Evolutionary conservation across 179 eudicot genomes (phyloP).

Genomic region (Beta corolliflora): DNA sequence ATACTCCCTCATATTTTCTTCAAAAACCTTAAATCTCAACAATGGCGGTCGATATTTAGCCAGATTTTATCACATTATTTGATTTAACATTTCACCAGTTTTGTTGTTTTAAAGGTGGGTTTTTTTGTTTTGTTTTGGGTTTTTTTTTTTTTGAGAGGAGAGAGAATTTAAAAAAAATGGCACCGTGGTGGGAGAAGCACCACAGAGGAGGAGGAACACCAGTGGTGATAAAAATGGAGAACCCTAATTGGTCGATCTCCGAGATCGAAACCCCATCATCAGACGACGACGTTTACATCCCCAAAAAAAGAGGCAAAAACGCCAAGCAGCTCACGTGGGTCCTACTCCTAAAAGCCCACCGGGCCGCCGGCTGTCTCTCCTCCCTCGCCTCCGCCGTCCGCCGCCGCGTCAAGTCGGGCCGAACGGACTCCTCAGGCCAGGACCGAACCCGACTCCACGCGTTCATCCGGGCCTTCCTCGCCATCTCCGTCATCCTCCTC

Average conservation of each 20-base stretch:
- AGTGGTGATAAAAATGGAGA: conserved; percentile 91
- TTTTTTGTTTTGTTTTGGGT: too few species aligned
- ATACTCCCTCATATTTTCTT: neutral
- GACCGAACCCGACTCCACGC: conserved; percentile 13
- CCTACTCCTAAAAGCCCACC: conserved; percentile 84
- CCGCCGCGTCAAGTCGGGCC: conserved; percentile 69
- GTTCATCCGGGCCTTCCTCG: conserved; percentile 47
- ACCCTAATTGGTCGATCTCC: conserved; percentile 90
- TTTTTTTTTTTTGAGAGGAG: too few species aligned
- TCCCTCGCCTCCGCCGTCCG: conserved; percentile 65
- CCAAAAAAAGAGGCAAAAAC: conserved; percentile 45
- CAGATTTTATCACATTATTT: neutral
- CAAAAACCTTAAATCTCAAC: neutral
- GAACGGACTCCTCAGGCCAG: conserved; percentile 47
- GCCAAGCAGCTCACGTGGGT: conserved; percentile 98
- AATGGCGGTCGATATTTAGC: neutral
- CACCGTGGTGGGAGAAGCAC: conserved; percentile 62
- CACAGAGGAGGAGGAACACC: conserved; percentile 73
- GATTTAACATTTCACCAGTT: neutral
- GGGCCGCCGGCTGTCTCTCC: conserved; percentile 83
- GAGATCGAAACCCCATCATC: conserved; percentile 61
- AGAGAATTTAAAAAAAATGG: conserved; percentile 31
- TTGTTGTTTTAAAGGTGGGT: neutral
- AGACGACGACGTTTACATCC: conserved; percentile 33
- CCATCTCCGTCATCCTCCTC: conserved; percentile 45